phyloP scores from a whole-genome alignment of 306 rosid genomes.

The Ormosia semicastrata region DNA sequence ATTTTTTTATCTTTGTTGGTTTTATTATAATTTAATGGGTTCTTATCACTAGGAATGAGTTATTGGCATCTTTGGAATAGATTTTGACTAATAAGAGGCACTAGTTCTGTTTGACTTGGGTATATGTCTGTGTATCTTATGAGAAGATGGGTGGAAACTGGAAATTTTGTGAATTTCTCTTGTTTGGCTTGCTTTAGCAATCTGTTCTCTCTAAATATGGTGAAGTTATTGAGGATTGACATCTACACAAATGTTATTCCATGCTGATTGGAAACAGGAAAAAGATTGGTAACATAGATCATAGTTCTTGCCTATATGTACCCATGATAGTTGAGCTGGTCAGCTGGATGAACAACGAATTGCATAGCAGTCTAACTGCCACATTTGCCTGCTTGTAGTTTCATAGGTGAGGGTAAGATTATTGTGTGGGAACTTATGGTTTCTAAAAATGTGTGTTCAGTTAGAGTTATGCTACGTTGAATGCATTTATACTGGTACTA shows the following conservation, averaged over 20 bases:
- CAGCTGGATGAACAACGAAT: slow-evolving; percentile 13
- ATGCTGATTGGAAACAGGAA: not conserved
- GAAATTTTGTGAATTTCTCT: not conserved
- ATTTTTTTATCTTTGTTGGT: not conserved
- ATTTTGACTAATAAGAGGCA: not conserved
- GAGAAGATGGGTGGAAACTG: slow-evolving; percentile 1
- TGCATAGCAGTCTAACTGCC: not conserved
- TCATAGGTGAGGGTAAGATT: not conserved
- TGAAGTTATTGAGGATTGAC: not conserved
- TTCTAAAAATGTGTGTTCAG: not conserved
- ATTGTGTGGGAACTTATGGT: not conserved
- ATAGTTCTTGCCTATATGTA: not conserved
- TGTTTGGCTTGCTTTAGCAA: not conserved
- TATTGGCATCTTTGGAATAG: not conserved
- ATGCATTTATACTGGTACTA: not conserved
- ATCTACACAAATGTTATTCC: not conserved
- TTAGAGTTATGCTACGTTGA: not conserved
- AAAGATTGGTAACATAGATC: slow-evolving; percentile 9
- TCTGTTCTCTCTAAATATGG: not conserved
- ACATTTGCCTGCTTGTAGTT: not conserved
- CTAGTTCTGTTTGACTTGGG: slow-evolving; percentile 14
- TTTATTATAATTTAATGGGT: not conserved
- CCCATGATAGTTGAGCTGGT: not conserved
- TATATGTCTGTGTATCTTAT: not conserved
- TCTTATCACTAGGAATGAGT: not conserved